Evolutionary conservation across 352 stramenopile species (phyloP).

Genomic region (Pythium rhizo-oryzae): DNA sequence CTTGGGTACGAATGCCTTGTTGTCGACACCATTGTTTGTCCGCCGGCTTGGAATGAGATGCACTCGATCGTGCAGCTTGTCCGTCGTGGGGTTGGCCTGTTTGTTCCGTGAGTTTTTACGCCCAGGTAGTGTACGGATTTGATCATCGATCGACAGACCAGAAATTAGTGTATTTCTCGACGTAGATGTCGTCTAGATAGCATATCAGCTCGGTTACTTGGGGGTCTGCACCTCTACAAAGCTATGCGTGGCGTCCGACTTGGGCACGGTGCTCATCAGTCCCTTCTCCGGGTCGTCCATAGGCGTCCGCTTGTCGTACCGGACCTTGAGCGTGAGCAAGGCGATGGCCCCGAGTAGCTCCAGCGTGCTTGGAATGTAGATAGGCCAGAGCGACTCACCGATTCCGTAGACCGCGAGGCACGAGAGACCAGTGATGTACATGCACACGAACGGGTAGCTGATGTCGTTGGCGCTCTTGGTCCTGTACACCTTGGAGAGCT

Average conservation of each 20-base stretch:
- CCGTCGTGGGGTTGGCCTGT: too few relatives aligned
- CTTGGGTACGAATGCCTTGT: too few relatives aligned
- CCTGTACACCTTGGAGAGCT: conserved; percentile 58
- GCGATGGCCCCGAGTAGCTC: conserved; percentile 40
- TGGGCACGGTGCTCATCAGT: neutral
- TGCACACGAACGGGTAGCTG: conserved; percentile 46
- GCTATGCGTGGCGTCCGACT: neutral
- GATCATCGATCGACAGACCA: too few relatives aligned
- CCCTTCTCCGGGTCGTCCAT: neutral
- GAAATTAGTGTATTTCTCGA: too few relatives aligned
- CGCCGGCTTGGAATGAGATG: too few relatives aligned
- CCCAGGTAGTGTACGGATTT: too few relatives aligned
- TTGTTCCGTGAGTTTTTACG: too few relatives aligned
- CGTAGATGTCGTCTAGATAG: too few relatives aligned
- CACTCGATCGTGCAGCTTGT: too few relatives aligned
- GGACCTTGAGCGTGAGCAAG: conserved; percentile 46
- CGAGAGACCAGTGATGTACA: conserved; percentile 44
- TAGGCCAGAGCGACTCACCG: conserved; percentile 50
- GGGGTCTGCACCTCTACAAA: neutral
- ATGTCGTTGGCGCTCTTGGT: conserved; percentile 66
- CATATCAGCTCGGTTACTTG: neutral
- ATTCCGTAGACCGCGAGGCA: conserved; percentile 48
- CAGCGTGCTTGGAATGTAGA: conserved; percentile 51
- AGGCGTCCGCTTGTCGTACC: conserved; percentile 24
- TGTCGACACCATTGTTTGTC: too few relatives aligned